phyloP scores from a whole-genome alignment of 345 rosid genomes.

The Hirschfeldia incana region DNA sequence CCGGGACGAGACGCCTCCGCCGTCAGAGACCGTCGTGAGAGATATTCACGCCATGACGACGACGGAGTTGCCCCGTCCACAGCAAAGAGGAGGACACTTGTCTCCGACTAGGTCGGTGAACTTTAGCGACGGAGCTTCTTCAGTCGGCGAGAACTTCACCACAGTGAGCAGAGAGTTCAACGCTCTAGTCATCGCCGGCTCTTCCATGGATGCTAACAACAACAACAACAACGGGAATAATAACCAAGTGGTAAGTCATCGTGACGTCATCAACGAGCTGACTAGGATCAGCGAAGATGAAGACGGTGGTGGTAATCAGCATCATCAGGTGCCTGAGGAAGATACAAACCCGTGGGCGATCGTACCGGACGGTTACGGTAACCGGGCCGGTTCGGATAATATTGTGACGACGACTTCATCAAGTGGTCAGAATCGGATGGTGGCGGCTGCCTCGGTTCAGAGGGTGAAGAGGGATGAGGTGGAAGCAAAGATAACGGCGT shows the following conservation, averaged over 20 bases:
- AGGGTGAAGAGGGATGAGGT: conserved; percentile 94
- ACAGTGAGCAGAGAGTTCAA: conserved; percentile 90
- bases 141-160: conserved; percentile 75
- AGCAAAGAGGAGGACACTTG: conserved; percentile 43
- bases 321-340: conserved; percentile 56
- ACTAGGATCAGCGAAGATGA: conserved; percentile 72
- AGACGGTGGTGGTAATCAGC: conserved; percentile 46
- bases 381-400: conserved; percentile 36
- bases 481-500: conserved; percentile 87
- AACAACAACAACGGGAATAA: conserved; percentile 25
- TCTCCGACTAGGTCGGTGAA: conserved; percentile 45
- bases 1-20: conserved; percentile 16
- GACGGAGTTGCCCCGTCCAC: conserved; percentile 44
- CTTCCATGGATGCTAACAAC: conserved; percentile 45
- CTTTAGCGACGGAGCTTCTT: conserved; percentile 40
- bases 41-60: conserved; percentile 81
- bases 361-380: conserved; percentile 54
- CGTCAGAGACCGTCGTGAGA: conserved; percentile 44
- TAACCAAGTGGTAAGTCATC: conserved; percentile 4
- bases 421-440: conserved; percentile 27
- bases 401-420: conserved; percentile 29
- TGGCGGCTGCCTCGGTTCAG: conserved; percentile 54
- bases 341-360: conserved; percentile 87
- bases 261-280: conserved; percentile 41
- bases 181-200: conserved; percentile 90